Evolutionary conservation across 331 rosid species (phyloP).

Genomic region (Rhamnella rubrinervis): DNA sequence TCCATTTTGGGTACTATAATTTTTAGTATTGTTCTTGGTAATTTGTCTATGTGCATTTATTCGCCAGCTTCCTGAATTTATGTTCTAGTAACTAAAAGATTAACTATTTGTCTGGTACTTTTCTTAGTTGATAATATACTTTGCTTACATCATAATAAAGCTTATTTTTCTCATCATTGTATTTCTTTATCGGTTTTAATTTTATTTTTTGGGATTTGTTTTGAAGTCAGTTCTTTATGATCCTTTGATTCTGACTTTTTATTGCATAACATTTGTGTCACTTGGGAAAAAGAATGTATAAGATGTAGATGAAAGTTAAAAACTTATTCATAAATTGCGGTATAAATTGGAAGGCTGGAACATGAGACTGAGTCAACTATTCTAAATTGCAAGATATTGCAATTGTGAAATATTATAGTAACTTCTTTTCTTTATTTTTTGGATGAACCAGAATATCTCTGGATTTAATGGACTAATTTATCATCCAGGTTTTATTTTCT

Average conservation of each 20-base stretch:
- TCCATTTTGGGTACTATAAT: too few species aligned
- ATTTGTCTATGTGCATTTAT: too few species aligned
- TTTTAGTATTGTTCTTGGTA: too few species aligned
- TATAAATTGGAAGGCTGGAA: not conserved
- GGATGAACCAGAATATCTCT: not conserved
- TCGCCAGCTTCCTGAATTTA: constrained; percentile 91
- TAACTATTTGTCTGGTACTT: constrained; percentile 2
- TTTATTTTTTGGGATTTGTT: not conserved
- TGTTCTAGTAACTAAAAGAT: constrained; percentile 72
- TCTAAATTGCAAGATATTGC: not conserved
- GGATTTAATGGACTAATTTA: not conserved
- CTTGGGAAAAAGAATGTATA: not conserved
- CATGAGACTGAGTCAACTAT: not conserved
- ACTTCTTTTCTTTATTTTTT: not conserved
- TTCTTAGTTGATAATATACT: not conserved
- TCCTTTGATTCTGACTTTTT: not conserved
- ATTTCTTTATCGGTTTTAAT: constrained; percentile 2
- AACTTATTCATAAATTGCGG: not conserved
- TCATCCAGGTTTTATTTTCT: not conserved
- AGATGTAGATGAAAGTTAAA: not conserved
- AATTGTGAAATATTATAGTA: not conserved
- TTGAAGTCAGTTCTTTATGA: not conserved
- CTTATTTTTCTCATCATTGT: not conserved
- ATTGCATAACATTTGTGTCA: not conserved
- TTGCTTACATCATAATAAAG: not conserved